Percentiles rank a stretch among this genome's conserved stretches.
Conservation (phyloP, 768 basidiomycete species). For the Chlorophyllum brunneum region DNA sequence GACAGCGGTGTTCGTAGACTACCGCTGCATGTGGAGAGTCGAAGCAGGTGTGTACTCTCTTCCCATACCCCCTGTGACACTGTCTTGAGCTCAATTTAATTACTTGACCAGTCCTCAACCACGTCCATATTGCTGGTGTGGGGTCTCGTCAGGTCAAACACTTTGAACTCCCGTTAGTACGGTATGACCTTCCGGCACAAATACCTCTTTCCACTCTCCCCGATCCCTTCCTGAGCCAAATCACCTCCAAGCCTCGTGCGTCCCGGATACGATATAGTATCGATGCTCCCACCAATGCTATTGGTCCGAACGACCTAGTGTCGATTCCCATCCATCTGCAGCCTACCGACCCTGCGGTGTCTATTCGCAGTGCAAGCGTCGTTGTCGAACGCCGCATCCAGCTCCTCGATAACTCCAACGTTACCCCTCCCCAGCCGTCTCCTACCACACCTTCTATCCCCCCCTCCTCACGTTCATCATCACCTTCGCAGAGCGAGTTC, state of each 20-base stretch:
- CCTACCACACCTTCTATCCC: slow-evolving; percentile 20
- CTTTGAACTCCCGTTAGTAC: slow-evolving; percentile 68
- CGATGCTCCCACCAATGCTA: slow-evolving; percentile 48
- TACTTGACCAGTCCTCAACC: slow-evolving; percentile 53
- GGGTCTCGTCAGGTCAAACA: slow-evolving; percentile 67
- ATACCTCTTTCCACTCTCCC: slow-evolving; percentile 32
- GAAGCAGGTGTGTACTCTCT: slow-evolving; percentile 60
- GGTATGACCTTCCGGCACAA: slow-evolving; percentile 56
- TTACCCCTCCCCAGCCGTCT: slow-evolving; percentile 18
- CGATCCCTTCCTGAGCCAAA: slow-evolving; percentile 33
- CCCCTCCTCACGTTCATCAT: slow-evolving; percentile 13
- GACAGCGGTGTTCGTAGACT: slow-evolving; percentile 71
- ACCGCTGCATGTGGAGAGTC: slow-evolving; percentile 77
- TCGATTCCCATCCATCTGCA: slow-evolving; percentile 60
- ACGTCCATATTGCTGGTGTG: slow-evolving; percentile 58
- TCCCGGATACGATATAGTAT: slow-evolving; percentile 59
- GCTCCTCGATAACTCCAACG: slow-evolving; percentile 38
- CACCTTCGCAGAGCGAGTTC: slow-evolving; percentile 9
- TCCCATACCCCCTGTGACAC: not conserved
- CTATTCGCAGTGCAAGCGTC: slow-evolving; percentile 60
- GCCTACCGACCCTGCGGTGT: slow-evolving; percentile 53
- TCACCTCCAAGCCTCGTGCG: slow-evolving; percentile 52
- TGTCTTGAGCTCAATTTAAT: not conserved
- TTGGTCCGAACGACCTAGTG: slow-evolving; percentile 72
- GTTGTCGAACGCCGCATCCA: slow-evolving; percentile 71